Base-by-base conservation (phyloP, 1,139 yeast genomes). In the Yamadazyma diospyri region DNA sequence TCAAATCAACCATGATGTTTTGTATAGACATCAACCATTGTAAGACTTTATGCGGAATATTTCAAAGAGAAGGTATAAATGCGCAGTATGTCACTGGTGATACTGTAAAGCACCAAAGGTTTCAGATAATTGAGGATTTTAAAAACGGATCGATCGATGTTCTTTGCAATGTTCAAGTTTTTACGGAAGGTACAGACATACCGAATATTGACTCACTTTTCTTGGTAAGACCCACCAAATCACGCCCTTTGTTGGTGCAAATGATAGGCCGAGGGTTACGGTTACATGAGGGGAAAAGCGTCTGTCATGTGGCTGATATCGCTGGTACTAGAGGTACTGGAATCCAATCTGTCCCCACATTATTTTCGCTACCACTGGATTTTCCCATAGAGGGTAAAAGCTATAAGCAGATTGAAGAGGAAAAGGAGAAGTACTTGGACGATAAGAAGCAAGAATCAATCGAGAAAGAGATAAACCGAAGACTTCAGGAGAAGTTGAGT, bases 121-220 rank as follows among this genome's bases (percentile, higher is more conserved):
- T 61, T 9, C 50, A 56, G 1, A 65, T 79, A 0, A 57, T 88
- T 1, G 59, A 64, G 3, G 81, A 74, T 29, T 89, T 89, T 51
- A 72, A 68, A 40, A 47, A 57, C 1, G 89, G 94, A 0, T 50
- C 67, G 12, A 67, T 85, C 17, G 77, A 82, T 4, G 94, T 92
- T 0, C 58, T 89, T 18, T 74, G 94, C 56, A 92, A 92, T 50
- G 94, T 95, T 50, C 87, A 83, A 16, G 87, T 89, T 3, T 82
- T 89, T 46, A 89, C 96, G 0, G 98, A 92, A 55, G 98, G 98
- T 0, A 87, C 97, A 0, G 97, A 89, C 57, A 81, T 89, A 15
- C 97, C 97, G 2, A 81, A 81, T 42, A 83, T 89, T 37, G 97
- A 89, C 51, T 81, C 88, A 17, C 61, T 89, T 6, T 64, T 89